phyloP scores from a whole-genome alignment of 805 yeast species.

The Trichomonascus vanleenenianus region DNA sequence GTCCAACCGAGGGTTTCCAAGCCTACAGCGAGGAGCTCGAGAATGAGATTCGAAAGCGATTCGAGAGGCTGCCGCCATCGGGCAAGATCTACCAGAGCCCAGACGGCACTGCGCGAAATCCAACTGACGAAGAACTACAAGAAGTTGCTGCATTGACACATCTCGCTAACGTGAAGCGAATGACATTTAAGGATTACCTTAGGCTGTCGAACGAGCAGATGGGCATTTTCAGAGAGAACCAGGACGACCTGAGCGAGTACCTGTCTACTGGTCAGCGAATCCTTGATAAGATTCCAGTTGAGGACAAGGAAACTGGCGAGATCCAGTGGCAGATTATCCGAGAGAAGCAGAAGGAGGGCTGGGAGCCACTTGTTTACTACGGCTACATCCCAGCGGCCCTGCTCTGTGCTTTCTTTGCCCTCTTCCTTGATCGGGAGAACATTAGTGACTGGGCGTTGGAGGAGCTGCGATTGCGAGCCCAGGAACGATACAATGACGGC shows the following conservation, averaged over 20 bases:
- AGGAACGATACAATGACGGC: conserved; percentile 56
- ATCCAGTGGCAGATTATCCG: conserved; percentile 72
- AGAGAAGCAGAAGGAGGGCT: conserved; percentile 71
- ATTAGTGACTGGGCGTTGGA: conserved; percentile 74
- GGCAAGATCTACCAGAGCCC: conserved; percentile 62
- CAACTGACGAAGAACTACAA: conserved; percentile 59
- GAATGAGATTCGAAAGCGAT: conserved; percentile 47
- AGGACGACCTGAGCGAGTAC: conserved; percentile 48
- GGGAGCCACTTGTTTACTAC: conserved; percentile 72
- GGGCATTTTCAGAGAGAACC: conserved; percentile 52
- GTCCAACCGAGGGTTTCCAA: conserved; percentile 17
- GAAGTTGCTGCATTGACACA: conserved; percentile 63
- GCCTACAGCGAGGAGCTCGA: conserved; percentile 16
- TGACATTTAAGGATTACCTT: conserved; percentile 40
- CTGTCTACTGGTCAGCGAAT: conserved; percentile 52
- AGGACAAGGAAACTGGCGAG: conserved; percentile 70
- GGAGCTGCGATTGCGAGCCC: conserved; percentile 69
- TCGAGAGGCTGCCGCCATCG: conserved; percentile 57
- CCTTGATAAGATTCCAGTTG: conserved; percentile 77
- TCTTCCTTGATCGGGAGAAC: conserved; percentile 45
- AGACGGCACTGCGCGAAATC: conserved; percentile 67
- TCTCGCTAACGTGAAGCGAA: conserved; percentile 48
- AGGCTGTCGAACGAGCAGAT: conserved; percentile 45
- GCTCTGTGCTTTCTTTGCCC: conserved; percentile 43
- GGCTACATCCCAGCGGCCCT: conserved; percentile 64